These are phyloP conservation scores for Solanum raphanifolium DNA, from an alignment of 257 asterid genomes.

Conservation along the genomic window DNA sequence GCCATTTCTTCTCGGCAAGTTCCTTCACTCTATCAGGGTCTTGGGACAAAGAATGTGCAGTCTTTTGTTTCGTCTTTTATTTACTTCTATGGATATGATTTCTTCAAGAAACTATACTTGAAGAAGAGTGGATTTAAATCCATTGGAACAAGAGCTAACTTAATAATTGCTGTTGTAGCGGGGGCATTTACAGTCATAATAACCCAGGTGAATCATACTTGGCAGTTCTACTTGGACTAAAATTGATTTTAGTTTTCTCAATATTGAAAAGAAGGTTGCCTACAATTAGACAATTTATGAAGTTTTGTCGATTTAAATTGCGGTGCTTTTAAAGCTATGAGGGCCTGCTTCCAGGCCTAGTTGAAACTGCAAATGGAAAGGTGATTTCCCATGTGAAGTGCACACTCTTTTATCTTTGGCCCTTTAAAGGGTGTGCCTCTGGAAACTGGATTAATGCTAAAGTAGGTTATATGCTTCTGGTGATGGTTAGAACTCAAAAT, in stretches of 20 bases:
- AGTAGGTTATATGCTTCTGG: not conserved
- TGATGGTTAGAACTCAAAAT: not conserved
- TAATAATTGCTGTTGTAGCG: constrained; percentile 84
- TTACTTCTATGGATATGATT: constrained; percentile 87
- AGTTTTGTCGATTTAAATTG: not conserved
- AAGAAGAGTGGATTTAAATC: constrained; percentile 59
- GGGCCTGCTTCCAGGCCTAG: not conserved
- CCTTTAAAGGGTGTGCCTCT: not conserved
- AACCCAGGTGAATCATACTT: constrained; percentile 54
- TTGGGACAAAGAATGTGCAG: constrained; percentile 83
- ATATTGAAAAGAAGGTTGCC: not conserved
- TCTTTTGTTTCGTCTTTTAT: constrained; percentile 74
- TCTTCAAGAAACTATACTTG: constrained; percentile 67
- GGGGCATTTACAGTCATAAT: constrained; percentile 72
- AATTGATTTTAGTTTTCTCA: not conserved
- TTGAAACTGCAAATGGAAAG: not conserved
- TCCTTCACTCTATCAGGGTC: constrained; percentile 74
- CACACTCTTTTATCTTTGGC: not conserved
- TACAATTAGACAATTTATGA: not conserved
- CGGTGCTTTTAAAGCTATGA: not conserved
- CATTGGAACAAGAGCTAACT: constrained; percentile 77
- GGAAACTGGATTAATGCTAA: not conserved
- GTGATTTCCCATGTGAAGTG: not conserved
- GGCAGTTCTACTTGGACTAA: not conserved
- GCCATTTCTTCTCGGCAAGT: constrained; percentile 67